Percentiles rank a stretch among this genome's conserved stretches.
Evolutionary conservation across 805 yeast species (phyloP).

Genomic region (Zygosaccharomyces bisporus): DNA sequence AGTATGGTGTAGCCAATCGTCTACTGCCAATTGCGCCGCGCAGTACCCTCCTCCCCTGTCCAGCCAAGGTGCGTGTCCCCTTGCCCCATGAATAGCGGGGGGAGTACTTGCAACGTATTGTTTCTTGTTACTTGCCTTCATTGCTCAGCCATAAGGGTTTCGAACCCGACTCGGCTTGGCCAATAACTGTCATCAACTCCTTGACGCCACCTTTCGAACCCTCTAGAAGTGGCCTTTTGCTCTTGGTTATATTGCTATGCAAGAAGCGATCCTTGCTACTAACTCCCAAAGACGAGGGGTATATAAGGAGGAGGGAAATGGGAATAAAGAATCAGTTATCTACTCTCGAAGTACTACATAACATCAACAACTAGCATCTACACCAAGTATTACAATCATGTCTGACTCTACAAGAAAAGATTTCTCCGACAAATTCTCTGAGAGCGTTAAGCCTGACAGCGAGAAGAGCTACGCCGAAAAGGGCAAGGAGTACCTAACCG

Average conservation of each 20-base stretch:
- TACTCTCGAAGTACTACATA: background rate
- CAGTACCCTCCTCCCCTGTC: background rate
- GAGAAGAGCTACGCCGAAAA: slow-evolving; percentile 61
- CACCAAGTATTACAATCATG: slow-evolving; percentile 29
- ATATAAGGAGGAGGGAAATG: background rate
- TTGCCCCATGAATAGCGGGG: background rate
- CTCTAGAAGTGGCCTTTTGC: background rate
- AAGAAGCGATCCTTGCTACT: background rate
- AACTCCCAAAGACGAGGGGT: background rate
- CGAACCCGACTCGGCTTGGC: background rate
- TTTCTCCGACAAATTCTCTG: slow-evolving; percentile 63
- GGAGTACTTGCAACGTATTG: background rate
- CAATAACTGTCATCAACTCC: background rate
- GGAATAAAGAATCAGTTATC: background rate
- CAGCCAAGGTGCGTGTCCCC: background rate
- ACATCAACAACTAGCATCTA: slow-evolving; percentile 7
- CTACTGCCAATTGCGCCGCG: background rate
- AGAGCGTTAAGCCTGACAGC: slow-evolving; percentile 65
- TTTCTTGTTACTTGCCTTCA: background rate
- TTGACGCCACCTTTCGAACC: background rate
- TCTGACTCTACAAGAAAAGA: slow-evolving; percentile 69
- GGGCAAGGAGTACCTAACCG: slow-evolving; percentile 68
- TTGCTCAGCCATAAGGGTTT: background rate
- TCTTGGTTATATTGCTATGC: background rate
- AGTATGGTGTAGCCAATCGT: background rate